Evolutionary conservation across 2,329 filamentous ascomycete species (phyloP), one percentile per base, ranked within the genome.

Genomic region (Rhynchosporium graminicola): DNA sequence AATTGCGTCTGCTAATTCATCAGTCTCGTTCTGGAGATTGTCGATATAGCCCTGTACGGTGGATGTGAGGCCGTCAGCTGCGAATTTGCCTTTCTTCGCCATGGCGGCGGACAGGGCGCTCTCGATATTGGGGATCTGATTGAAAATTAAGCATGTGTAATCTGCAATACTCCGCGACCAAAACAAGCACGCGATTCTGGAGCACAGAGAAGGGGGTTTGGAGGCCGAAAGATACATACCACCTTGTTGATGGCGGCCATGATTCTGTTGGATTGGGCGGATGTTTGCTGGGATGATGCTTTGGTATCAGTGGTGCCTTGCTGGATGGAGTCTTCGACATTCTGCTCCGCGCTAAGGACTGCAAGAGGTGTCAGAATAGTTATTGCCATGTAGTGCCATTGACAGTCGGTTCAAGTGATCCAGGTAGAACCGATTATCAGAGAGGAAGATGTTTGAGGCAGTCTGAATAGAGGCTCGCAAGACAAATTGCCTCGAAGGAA

Each of bases 1-100:
- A n/a, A 69, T 43, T n/a, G 58, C 61, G 48, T 58, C 42, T 29
- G 63, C 57, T 43, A 65, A 66, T 31, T 43, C 42, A 47, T 63
- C 63, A 13, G 63, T 61, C 33, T 65, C 59, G 2, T 31, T 15
- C 57, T 66, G 59, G 33, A 65, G 42, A 38, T 4, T 50, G 10
- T 9, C n/a, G 4, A 66, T n/a, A 56, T 62, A 51, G 7, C 15
- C 29, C 28, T 31, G 38, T 13, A 68, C 65, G 5, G 52, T 63
- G 4, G 43, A 33, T 1, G 33, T 61, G 31, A 67, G 40, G 2
- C 59, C 60, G 28, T 46, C 63, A 13, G 48, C 28, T 2, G 29
- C 59, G 46, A 67, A 66, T 28, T 57, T 10, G 12, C 59, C 31
- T 40, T 66, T 66, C 65, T 68, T 68, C n/a, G n/a, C 38, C 47